A percentile compares a stretch with the other conserved stretches of the same genome.
Evolutionary conservation across 331 rosid species (phyloP).

Genomic region (Phaseolus coccineus): DNA sequence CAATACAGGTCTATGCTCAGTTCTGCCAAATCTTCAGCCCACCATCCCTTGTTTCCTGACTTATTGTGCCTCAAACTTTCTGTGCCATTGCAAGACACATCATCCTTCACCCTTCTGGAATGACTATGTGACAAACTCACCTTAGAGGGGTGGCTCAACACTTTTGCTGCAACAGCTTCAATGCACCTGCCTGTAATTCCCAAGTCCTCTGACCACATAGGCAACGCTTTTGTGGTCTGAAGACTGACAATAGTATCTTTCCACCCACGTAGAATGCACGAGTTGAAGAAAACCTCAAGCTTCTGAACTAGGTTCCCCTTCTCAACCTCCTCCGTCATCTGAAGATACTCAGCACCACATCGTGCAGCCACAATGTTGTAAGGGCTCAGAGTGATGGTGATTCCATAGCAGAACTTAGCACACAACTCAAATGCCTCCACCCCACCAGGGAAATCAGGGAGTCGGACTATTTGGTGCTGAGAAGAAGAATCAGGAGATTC

Average conservation of each 20-base stretch:
- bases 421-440: conserved; percentile 90
- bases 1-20: conserved; percentile 90
- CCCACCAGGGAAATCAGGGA: conserved; percentile 90
- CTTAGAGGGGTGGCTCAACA: conserved; percentile 78
- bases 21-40: conserved; percentile 98
- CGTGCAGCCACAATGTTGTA: conserved; percentile 88
- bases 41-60: conserved; percentile 78
- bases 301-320: conserved; percentile 84
- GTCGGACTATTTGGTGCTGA: conserved; percentile 74
- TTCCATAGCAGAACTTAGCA: conserved; percentile 97
- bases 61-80: conserved; percentile 63
- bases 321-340: conserved; percentile 96
- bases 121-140: conserved; percentile 81
- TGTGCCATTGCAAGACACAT: conserved; percentile 74
- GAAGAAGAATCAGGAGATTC: conserved; percentile 80
- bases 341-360: conserved; percentile 90
- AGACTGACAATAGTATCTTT: conserved; percentile 85
- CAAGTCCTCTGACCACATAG: conserved; percentile 88
- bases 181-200: conserved; percentile 82
- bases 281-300: conserved; percentile 89
- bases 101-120: conserved; percentile 77
- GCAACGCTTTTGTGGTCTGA: conserved; percentile 80
- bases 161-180: conserved; percentile 82
- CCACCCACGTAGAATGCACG: conserved; percentile 95
- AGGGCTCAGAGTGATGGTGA: conserved; percentile 85